Evolutionary conservation across 2,329 filamentous ascomycete species (phyloP), one percentile per base, ranked within the genome.

Genomic region (Colletotrichum echinochloae): DNA sequence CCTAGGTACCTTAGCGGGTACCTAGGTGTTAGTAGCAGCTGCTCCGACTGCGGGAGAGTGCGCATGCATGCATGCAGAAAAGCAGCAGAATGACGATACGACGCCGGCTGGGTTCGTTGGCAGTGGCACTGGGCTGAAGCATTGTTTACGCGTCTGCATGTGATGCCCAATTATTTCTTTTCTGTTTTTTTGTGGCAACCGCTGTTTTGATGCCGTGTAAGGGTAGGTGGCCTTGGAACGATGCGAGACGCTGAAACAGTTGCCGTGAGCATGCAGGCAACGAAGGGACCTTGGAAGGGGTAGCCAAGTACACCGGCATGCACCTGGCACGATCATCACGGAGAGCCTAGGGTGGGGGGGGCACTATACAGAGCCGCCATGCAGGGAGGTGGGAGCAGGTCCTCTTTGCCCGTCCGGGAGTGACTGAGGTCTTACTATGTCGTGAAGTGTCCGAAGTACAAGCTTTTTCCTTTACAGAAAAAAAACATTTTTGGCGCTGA

Each of bases 201-300:
- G 60, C 41, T 33, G 28, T 49, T 62, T 62, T 62, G 63, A 18
- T 28, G 62, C 35, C 44, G 63, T 61, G 67, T 61, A 14, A 41
- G 16, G 16, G 37, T 39, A 39, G 12, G 37, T 6, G 44, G 57
- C 49, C 46, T 28, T 59, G 67, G 35, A 66, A 57, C 64, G 56
- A 70, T 62, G 57, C 51, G 67, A 67, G 67, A 51, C 49, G 26
- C 57, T 70, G 64, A 71, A 67, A 67, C 67, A 67, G 63, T 35
- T 56, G 63, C 67, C 37, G 44, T 69, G 55, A 61, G 67, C 63
- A 41, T 18, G 39, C 39, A 37, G 9, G 35, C 9, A 6, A 44
- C 28, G 52, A 37, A 37, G 20, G 26, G 51, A n/a, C 14, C 5
- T 33, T 20, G 39, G 18, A 37, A 35, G 28, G 59, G 30, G 33